phyloP scores from a whole-genome alignment of 1,139 yeast species.

The Yamadazyma triangularis region DNA sequence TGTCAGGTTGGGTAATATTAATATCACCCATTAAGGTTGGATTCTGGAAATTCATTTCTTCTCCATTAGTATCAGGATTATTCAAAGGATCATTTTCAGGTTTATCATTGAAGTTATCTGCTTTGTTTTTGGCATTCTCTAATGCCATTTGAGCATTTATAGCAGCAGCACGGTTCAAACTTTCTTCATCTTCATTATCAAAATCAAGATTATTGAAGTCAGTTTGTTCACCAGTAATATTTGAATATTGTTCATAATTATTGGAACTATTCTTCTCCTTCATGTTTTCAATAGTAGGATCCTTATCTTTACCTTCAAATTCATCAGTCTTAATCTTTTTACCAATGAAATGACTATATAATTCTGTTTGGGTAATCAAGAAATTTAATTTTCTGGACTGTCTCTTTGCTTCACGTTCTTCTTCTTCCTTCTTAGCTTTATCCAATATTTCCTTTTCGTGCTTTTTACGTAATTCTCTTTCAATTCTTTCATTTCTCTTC shows the following conservation, averaged over 20 bases:
- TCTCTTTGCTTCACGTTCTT: constrained; percentile 88
- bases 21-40: constrained; percentile 92
- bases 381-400: constrained; percentile 94
- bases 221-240: constrained; percentile 40
- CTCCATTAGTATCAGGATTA: constrained; percentile 50
- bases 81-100: constrained; percentile 29
- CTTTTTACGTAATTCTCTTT: constrained; percentile 79
- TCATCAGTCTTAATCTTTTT: constrained; percentile 87
- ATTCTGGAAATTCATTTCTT: constrained; percentile 92
- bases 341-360: constrained; percentile 95
- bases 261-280: constrained; percentile 9
- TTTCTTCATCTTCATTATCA: constrained; percentile 85
- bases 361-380: constrained; percentile 93
- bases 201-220: constrained; percentile 72
- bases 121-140: constrained; percentile 70
- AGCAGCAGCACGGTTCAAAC: constrained; percentile 75
- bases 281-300: constrained; percentile 20
- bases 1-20: constrained; percentile 78
- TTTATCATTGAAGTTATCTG: constrained; percentile 54
- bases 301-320: constrained; percentile 61
- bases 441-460: constrained; percentile 92
- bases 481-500: constrained; percentile 95
- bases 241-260: constrained; percentile 24
- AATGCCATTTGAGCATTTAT: constrained; percentile 91
- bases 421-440: constrained; percentile 89